Percentiles rank a stretch among this genome's conserved stretches.
Evolutionary conservation across 1,284 basidiomycete genomes (phyloP).

Genomic region (Irpex sp.): DNA sequence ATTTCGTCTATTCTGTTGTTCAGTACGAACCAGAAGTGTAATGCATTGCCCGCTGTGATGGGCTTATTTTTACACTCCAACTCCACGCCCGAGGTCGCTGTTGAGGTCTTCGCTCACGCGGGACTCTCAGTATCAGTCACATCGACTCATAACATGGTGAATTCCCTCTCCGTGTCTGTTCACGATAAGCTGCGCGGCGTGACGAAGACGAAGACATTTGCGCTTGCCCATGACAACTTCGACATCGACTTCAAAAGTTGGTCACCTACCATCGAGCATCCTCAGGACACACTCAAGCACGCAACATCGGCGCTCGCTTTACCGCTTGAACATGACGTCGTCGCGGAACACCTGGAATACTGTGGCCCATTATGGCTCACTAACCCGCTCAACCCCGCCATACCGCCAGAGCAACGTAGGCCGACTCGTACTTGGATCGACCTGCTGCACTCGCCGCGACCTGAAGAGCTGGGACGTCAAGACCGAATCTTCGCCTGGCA

Average conservation of each 20-base stretch:
- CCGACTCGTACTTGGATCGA: not conserved
- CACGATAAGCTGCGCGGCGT: conserved; percentile 15
- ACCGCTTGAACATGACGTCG: conserved; percentile 22
- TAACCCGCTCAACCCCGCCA: not conserved
- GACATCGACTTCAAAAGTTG: conserved; percentile 23
- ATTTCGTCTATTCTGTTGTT: not conserved
- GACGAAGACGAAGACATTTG: conserved; percentile 18
- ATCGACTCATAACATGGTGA: conserved; percentile 1
- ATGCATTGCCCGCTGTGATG: conserved; percentile 8
- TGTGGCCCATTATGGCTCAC: conserved; percentile 27
- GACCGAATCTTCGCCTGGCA: conserved; percentile 4
- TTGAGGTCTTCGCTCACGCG: conserved; percentile 11
- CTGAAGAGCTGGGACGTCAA: not conserved
- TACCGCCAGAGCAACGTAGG: not conserved
- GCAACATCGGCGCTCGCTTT: conserved; percentile 27
- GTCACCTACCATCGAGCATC: conserved; percentile 23
- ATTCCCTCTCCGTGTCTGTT: not conserved
- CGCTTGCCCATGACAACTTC: conserved; percentile 31
- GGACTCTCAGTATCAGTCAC: conserved; percentile 1
- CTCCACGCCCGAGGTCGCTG: conserved; percentile 11
- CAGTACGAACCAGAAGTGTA: conserved; percentile 10
- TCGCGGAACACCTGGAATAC: conserved; percentile 24
- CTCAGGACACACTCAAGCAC: conserved; percentile 18
- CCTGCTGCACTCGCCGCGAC: not conserved
- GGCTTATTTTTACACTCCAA: conserved; percentile 14